These are phyloP conservation scores for Chamaecyparis obtusa DNA, from an alignment of 75 land plant species.

Conservation along the genomic window DNA sequence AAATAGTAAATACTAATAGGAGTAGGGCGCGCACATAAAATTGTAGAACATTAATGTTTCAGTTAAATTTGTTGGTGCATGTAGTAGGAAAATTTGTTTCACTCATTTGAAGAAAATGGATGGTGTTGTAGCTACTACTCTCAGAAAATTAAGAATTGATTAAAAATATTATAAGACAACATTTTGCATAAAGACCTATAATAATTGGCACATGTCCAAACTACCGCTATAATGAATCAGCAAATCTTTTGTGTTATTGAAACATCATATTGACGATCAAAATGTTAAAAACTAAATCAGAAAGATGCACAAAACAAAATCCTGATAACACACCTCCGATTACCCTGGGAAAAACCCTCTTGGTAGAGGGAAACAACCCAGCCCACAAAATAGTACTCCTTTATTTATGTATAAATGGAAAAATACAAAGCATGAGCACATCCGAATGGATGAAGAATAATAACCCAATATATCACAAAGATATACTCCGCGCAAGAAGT, in stretches of 20 bases:
- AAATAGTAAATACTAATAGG: background rate
- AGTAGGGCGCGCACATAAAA: background rate
- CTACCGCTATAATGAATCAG: background rate
- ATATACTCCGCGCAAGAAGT: no score
- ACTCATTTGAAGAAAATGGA: background rate
- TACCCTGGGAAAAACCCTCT: no score
- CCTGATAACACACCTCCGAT: no score
- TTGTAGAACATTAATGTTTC: background rate
- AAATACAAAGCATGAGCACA: no score
- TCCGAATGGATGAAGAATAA: no score
- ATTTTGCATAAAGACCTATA: background rate
- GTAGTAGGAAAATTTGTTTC: background rate
- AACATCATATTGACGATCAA: background rate
- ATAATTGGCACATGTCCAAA: background rate
- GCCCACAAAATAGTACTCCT: no score
- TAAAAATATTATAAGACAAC: background rate
- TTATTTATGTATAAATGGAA: no score
- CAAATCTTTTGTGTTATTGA: background rate
- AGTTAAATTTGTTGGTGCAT: background rate
- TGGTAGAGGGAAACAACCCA: no score
- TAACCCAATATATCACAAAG: no score
- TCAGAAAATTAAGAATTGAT: background rate
- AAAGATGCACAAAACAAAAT: no score
- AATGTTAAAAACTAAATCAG: no score
- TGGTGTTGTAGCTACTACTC: background rate